Conservation (phyloP, 2,329 filamentous ascomycete genomes). For the Phoma sp. region DNA sequence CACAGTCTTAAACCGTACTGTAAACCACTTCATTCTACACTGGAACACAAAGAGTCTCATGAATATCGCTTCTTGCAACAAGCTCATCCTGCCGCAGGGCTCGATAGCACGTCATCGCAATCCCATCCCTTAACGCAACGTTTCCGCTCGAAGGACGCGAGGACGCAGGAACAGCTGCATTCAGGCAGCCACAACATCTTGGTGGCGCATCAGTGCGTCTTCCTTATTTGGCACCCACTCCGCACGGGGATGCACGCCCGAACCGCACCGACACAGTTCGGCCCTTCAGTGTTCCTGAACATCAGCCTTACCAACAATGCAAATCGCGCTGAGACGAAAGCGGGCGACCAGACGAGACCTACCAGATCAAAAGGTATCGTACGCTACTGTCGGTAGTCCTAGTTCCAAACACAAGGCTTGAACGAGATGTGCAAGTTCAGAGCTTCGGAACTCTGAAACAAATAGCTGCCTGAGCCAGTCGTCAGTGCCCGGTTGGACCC, state of each 20-base stretch:
- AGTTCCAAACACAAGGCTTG: background rate
- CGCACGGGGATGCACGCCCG: slow-evolving; percentile 6
- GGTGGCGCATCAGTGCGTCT: background rate
- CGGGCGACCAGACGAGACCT: background rate
- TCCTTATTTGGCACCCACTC: slow-evolving; percentile 1
- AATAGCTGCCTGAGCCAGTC: slow-evolving; percentile 2
- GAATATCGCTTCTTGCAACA: background rate
- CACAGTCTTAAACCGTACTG: background rate
- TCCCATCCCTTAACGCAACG: background rate
- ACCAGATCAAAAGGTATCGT: background rate
- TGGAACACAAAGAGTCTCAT: background rate
- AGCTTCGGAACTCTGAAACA: slow-evolving; percentile 1
- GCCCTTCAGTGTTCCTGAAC: slow-evolving; percentile 4
- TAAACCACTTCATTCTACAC: background rate
- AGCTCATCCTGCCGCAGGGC: background rate
- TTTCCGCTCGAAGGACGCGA: slow-evolving; percentile 1
- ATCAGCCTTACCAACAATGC: slow-evolving; percentile 6
- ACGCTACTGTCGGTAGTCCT: background rate
- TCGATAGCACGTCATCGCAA: background rate
- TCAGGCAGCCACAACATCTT: slow-evolving; percentile 7
- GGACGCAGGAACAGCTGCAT: slow-evolving; percentile 8
- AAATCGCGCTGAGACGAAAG: background rate
- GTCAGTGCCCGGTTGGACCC: background rate
- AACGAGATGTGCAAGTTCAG: background rate
- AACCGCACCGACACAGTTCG: slow-evolving; percentile 7